phyloP scores from a whole-genome alignment of 306 rosid species.

The Echinosophora koreensis region DNA sequence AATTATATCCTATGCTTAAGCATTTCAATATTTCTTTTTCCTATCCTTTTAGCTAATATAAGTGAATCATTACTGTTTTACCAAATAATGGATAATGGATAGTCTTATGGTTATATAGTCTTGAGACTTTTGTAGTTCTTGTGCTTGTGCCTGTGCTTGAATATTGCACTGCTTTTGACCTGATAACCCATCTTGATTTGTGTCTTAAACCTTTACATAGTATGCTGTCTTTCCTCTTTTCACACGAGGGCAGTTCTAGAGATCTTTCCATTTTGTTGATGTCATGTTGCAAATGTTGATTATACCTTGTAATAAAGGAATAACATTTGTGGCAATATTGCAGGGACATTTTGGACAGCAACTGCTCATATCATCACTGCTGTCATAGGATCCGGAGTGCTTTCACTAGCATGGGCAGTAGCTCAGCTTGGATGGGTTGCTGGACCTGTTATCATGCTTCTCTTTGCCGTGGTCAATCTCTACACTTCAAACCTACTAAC shows the following conservation, averaged over 20 bases:
- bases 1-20: too few species aligned
- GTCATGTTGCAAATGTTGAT: slow-evolving; percentile 20
- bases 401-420: slow-evolving; percentile 81
- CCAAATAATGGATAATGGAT: too few species aligned
- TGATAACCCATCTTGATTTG: too few species aligned
- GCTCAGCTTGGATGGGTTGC: slow-evolving; percentile 85
- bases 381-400: slow-evolving; percentile 81
- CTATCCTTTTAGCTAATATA: too few species aligned
- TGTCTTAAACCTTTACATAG: too few species aligned
- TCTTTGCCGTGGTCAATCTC: slow-evolving; percentile 71
- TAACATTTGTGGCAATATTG: slow-evolving; percentile 11
- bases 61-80: too few species aligned
- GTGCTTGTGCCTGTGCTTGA: too few species aligned
- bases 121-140: too few species aligned
- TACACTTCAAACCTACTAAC: slow-evolving; percentile 69
- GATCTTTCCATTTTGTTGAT: neutral
- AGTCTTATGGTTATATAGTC: too few species aligned
- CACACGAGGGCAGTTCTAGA: slow-evolving; percentile 26
- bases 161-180: too few species aligned
- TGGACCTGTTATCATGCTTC: slow-evolving; percentile 66
- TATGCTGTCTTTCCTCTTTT: too few species aligned
- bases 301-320: slow-evolving; percentile 26
- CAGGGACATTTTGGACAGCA: slow-evolving; percentile 82
- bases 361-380: slow-evolving; percentile 82
- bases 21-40: too few species aligned